These are phyloP conservation scores for Puccinia polysora DNA, from an alignment of 1,284 basidiomycete species.

Conservation along the genomic window DNA sequence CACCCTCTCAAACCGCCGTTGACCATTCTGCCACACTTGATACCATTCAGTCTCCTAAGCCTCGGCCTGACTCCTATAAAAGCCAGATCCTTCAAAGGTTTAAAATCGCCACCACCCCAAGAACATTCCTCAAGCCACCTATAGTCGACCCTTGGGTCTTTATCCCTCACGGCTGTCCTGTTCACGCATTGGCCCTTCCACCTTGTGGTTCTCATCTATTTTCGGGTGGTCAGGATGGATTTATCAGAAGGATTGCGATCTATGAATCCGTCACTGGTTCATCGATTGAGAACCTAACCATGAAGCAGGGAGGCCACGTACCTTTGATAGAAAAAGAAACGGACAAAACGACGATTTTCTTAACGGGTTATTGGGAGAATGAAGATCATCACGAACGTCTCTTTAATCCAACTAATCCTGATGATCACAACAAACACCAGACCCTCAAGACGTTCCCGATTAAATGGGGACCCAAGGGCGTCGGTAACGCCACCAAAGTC, in stretches of 20 bases:
- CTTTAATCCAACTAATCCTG: too few relatives aligned
- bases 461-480: constrained; percentile 45
- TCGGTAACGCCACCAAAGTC: constrained; percentile 57
- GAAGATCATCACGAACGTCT: constrained; percentile 53
- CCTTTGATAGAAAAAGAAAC: constrained; percentile 81
- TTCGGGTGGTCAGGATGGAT: constrained; percentile 87
- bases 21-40: constrained; percentile 58
- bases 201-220: constrained; percentile 82
- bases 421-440: constrained; percentile 36
- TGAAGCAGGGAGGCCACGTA: constrained; percentile 80
- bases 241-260: constrained; percentile 64
- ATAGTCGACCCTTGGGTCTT: constrained; percentile 84
- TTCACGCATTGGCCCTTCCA: constrained; percentile 76
- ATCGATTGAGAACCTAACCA: constrained; percentile 80
- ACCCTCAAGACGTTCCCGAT: constrained; percentile 33
- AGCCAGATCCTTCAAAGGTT: background rate
- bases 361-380: constrained; percentile 75
- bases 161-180: constrained; percentile 78
- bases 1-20: constrained; percentile 55
- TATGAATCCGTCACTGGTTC: constrained; percentile 86
- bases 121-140: constrained; percentile 45
- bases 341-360: constrained; percentile 79
- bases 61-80: background rate
- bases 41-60: background rate
- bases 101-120: background rate